Conservation (phyloP, 1,284 basidiomycete genomes). For the Coniophora puteana region DNA sequence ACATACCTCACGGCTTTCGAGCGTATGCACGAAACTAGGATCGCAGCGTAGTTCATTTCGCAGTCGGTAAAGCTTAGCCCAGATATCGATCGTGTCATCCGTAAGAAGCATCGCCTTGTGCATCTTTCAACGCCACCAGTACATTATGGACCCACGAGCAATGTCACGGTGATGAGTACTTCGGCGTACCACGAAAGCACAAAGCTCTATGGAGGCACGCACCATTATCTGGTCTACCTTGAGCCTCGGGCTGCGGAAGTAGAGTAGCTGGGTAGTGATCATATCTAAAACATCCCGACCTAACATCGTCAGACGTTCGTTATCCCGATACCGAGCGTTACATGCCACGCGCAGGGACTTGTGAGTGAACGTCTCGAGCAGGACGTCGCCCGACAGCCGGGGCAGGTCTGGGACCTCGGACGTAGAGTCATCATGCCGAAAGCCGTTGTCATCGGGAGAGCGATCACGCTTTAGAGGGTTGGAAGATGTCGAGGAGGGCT, state of each 20-base stretch:
- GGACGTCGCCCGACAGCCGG: constrained; percentile 43
- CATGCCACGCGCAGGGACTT: constrained; percentile 50
- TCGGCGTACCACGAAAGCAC: constrained; percentile 15
- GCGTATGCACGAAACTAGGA: constrained; percentile 33
- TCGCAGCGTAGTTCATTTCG: constrained; percentile 56
- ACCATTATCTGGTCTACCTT: constrained; percentile 48
- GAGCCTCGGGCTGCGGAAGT: constrained; percentile 51
- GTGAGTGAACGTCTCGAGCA: constrained; percentile 68
- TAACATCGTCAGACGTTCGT: constrained; percentile 51
- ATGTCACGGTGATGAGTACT: constrained; percentile 21
- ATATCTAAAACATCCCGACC: constrained; percentile 50
- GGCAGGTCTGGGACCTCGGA: constrained; percentile 36
- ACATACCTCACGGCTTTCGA: constrained; percentile 47
- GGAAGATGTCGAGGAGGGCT: constrained; percentile 14
- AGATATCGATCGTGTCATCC: constrained; percentile 46
- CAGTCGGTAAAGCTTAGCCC: constrained; percentile 56
- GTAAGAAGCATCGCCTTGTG: constrained; percentile 35
- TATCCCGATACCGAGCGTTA: constrained; percentile 48
- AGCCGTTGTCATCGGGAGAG: constrained; percentile 23
- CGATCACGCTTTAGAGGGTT: constrained; percentile 30
- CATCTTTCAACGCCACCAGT: no score
- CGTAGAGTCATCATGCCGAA: constrained; percentile 14
- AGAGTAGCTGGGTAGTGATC: constrained; percentile 47
- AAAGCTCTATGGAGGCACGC: constrained; percentile 16
- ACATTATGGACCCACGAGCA: no score